phyloP scores from a whole-genome alignment of 306 rosid species.

The Cyamopsis tetragonoloba region DNA sequence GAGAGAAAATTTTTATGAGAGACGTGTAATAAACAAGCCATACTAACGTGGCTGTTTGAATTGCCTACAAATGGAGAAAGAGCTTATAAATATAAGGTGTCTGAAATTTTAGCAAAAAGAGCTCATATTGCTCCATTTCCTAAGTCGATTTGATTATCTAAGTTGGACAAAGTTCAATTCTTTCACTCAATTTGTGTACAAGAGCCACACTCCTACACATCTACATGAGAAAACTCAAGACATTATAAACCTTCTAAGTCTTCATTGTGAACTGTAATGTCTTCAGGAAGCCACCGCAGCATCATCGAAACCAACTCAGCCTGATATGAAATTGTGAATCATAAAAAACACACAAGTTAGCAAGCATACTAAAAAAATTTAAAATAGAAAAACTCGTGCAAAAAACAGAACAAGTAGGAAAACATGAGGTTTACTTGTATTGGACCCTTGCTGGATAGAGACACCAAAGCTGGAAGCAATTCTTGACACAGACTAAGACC shows the following conservation, averaged over 20 bases:
- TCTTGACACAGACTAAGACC: conserved; percentile 78
- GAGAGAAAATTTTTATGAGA: background rate
- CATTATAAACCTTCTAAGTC: conserved; percentile 82
- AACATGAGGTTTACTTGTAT: conserved; percentile 56
- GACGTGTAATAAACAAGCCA: conserved; percentile 16
- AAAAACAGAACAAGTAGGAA: conserved; percentile 12
- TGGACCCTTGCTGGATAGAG: conserved; percentile 85
- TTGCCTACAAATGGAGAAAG: background rate
- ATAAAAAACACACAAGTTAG: background rate
- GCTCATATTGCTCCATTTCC: conserved; percentile 14
- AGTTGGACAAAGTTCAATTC: conserved; percentile 9
- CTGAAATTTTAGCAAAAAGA: conserved; percentile 16
- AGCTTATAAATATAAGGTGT: background rate
- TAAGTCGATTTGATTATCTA: background rate
- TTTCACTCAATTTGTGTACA: conserved; percentile 16
- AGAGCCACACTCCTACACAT: background rate
- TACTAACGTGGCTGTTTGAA: conserved; percentile 1
- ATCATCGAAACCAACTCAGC: conserved; percentile 96
- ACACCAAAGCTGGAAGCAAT: conserved; percentile 61
- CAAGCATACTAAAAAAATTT: conserved; percentile 10
- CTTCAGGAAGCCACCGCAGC: conserved; percentile 99
- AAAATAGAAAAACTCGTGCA: background rate
- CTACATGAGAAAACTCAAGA: conserved; percentile 8
- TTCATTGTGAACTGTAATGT: conserved; percentile 93
- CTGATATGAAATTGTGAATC: conserved; percentile 38